These are phyloP conservation scores for Rhizopogon salebrosus DNA, from an alignment of 768 basidiomycete genomes.

Conservation along the genomic window DNA sequence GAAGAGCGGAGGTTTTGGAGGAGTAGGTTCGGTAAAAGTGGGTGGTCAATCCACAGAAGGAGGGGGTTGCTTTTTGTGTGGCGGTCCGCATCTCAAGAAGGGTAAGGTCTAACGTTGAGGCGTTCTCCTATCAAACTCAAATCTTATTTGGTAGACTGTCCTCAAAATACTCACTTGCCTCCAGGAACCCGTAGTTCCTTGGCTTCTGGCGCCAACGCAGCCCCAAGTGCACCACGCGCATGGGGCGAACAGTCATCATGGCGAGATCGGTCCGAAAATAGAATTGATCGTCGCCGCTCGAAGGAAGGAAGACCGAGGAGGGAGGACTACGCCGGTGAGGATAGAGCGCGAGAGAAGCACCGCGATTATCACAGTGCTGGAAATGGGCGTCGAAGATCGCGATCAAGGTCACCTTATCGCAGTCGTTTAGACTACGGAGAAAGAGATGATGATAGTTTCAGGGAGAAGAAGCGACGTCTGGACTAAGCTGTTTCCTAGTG, in stretches of 20 bases:
- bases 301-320: conserved; percentile 19
- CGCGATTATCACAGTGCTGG: conserved; percentile 11
- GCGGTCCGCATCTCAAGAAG: conserved; percentile 90
- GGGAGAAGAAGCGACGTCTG: conserved; percentile 53
- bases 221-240: conserved; percentile 24
- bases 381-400: conserved; percentile 17
- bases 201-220: conserved; percentile 31
- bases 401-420: conserved; percentile 29
- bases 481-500: conserved; percentile 32
- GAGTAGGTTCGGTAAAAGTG: conserved; percentile 43
- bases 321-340: conserved; percentile 18
- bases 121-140: conserved; percentile 5
- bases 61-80: conserved; percentile 88
- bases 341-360: conserved; percentile 14
- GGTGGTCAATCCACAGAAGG: conserved; percentile 52
- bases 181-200: conserved; percentile 17
- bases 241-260: conserved; percentile 33
- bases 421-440: conserved; percentile 18
- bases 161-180: conserved; percentile 41
- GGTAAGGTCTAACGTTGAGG: conserved; percentile 37
- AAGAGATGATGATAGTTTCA: conserved; percentile 29
- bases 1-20: conserved; percentile 60
- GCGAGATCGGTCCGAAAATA: conserved; percentile 25
- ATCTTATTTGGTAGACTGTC: conserved; percentile 35
- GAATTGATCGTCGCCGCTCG: conserved; percentile 20